Conservation (phyloP, 2,329 filamentous ascomycete species). For the Macrophomina tecta region DNA sequence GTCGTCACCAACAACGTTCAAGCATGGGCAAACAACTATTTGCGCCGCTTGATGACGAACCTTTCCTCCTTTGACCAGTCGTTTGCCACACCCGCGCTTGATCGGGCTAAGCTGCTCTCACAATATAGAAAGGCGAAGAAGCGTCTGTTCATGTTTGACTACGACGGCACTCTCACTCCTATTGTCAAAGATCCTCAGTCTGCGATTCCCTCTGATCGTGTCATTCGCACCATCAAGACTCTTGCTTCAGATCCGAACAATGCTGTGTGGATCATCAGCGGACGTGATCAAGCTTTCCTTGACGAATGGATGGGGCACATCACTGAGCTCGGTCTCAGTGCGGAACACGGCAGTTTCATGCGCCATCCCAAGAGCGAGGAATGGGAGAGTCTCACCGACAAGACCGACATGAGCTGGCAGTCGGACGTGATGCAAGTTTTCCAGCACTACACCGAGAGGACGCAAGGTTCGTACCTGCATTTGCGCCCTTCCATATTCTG, state of each 20-base stretch:
- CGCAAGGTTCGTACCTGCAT: slow-evolving; percentile 67
- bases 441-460: slow-evolving; percentile 84
- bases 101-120: slow-evolving; percentile 72
- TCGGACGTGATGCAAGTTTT: slow-evolving; percentile 82
- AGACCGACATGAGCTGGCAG: slow-evolving; percentile 92
- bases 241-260: slow-evolving; percentile 83
- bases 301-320: slow-evolving; percentile 94
- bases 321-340: slow-evolving; percentile 84
- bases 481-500: neutral
- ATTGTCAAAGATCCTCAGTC: slow-evolving; percentile 92
- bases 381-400: slow-evolving; percentile 90
- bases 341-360: slow-evolving; percentile 97
- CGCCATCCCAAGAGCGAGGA: slow-evolving; percentile 74
- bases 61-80: slow-evolving; percentile 77
- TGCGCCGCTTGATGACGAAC: slow-evolving; percentile 80
- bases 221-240: slow-evolving; percentile 78
- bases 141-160: slow-evolving; percentile 97
- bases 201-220: slow-evolving; percentile 83
- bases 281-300: slow-evolving; percentile 89
- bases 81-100: slow-evolving; percentile 80
- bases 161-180: slow-evolving; percentile 92
- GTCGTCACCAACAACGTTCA: slow-evolving; percentile 87
- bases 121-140: slow-evolving; percentile 77
- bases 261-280: slow-evolving; percentile 97
- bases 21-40: slow-evolving; percentile 80